Conservation (phyloP, 805 yeast species). For the Schwanniomyces sp. region DNA sequence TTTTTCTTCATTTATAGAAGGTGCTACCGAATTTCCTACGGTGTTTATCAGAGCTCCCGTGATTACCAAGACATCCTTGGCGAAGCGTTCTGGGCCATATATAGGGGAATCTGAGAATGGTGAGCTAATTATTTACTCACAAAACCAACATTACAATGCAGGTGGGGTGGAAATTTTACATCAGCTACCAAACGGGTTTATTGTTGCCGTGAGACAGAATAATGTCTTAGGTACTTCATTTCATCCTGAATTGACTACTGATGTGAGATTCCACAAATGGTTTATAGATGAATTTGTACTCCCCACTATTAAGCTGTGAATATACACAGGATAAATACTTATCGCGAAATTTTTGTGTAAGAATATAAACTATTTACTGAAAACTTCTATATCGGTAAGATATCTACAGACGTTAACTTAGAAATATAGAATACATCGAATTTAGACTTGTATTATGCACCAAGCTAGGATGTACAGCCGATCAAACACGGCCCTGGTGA, state of each 20-base stretch:
- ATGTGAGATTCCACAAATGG: conserved; percentile 67
- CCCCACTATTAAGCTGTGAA: neutral
- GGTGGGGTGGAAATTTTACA: conserved; percentile 44
- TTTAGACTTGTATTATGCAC: conserved; percentile 20
- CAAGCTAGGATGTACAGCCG: conserved; percentile 26
- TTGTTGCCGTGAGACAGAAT: conserved; percentile 76
- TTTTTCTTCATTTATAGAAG: conserved; percentile 42
- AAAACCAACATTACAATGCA: conserved; percentile 21
- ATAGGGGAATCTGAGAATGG: conserved; percentile 1
- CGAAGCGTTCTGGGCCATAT: conserved; percentile 5
- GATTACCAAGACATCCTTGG: conserved; percentile 30
- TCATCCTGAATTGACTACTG: conserved; percentile 72
- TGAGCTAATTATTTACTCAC: conserved; percentile 13
- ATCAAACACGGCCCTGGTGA: conserved; percentile 3
- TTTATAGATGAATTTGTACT: conserved; percentile 59
- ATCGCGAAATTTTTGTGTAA: neutral
- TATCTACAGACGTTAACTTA: neutral
- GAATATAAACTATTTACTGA: neutral
- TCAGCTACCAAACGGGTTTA: conserved; percentile 35
- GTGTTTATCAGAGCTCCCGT: conserved; percentile 80
- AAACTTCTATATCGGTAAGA: no score
- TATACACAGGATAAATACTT: neutral
- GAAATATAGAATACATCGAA: neutral
- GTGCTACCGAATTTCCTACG: conserved; percentile 39
- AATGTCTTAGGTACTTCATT: conserved; percentile 70